Evolutionary conservation across 306 rosid genomes (phyloP).

Genomic region (Citrullus mucosospermus): DNA sequence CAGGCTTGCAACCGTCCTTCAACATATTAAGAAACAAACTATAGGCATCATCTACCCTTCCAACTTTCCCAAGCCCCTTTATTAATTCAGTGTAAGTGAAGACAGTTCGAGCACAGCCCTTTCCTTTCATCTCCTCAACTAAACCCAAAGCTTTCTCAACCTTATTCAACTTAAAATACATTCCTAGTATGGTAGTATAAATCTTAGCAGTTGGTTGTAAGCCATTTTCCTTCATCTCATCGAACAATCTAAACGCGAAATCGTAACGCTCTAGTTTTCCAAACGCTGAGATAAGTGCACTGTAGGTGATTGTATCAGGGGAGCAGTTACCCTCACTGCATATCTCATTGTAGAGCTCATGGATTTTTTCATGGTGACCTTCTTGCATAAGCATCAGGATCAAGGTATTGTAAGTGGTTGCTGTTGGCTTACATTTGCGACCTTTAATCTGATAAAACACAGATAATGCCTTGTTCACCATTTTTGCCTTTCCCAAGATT

Average conservation of each 20-base stretch:
- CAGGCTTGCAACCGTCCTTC: slow-evolving; percentile 65
- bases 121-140: slow-evolving; percentile 57
- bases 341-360: slow-evolving; percentile 87
- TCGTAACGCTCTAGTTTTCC: slow-evolving; percentile 59
- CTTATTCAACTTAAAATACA: slow-evolving; percentile 50
- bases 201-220: slow-evolving; percentile 68
- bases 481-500: slow-evolving; percentile 67
- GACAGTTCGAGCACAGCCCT: slow-evolving; percentile 58
- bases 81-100: slow-evolving; percentile 74
- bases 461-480: slow-evolving; percentile 74
- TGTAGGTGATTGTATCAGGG: slow-evolving; percentile 76
- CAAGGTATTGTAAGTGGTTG: slow-evolving; percentile 52
- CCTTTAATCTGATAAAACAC: slow-evolving; percentile 66
- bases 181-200: slow-evolving; percentile 55
- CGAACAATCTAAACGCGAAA: slow-evolving; percentile 57
- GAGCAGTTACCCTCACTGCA: slow-evolving; percentile 53
- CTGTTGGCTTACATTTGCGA: slow-evolving; percentile 62
- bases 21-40: slow-evolving; percentile 37
- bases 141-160: slow-evolving; percentile 55
- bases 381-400: slow-evolving; percentile 79
- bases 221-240: slow-evolving; percentile 86
- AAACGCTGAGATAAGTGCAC: slow-evolving; percentile 59
- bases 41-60: slow-evolving; percentile 69
- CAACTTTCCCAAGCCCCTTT: slow-evolving; percentile 76
- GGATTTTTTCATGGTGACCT: slow-evolving; percentile 72